A percentile compares a stretch with the other conserved stretches of the same genome.
These are phyloP conservation scores for Cryphonectria japonica DNA, from an alignment of 2,329 filamentous ascomycete species.

Conservation along the genomic window DNA sequence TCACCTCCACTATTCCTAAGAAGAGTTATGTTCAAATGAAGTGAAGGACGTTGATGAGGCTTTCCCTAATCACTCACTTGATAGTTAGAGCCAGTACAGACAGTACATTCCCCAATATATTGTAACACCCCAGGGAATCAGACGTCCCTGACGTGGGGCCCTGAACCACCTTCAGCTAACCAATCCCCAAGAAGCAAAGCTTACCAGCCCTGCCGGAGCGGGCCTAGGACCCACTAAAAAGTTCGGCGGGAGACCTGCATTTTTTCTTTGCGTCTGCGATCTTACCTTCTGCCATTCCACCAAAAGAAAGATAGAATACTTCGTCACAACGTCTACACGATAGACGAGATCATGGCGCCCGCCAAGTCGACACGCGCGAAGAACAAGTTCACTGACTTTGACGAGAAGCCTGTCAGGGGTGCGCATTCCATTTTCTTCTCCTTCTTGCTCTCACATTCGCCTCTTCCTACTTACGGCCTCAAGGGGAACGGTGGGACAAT, in stretches of 20 bases:
- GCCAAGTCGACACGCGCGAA: slow-evolving; percentile 56
- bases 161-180: neutral
- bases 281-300: slow-evolving; percentile 19
- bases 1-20: neutral
- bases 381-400: slow-evolving; percentile 64
- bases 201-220: slow-evolving; percentile 2
- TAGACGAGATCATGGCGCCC: slow-evolving; percentile 50
- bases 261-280: slow-evolving; percentile 24
- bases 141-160: neutral
- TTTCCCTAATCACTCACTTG: neutral
- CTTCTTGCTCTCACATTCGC: neutral
- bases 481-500: neutral
- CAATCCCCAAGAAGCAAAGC: slow-evolving; percentile 5
- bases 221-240: slow-evolving; percentile 29
- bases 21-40: neutral
- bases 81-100: neutral
- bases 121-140: neutral
- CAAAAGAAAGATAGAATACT: neutral
- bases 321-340: neutral
- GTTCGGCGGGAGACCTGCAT: slow-evolving; percentile 29
- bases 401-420: slow-evolving; percentile 68
- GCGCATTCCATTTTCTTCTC: slow-evolving; percentile 27
- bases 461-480: neutral
- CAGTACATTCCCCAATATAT: no score
- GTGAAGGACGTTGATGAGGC: neutral